Evolutionary conservation across 495 filamentous ascomycete genomes (phyloP).

Genomic region (Sphaerosporella brunnea): DNA sequence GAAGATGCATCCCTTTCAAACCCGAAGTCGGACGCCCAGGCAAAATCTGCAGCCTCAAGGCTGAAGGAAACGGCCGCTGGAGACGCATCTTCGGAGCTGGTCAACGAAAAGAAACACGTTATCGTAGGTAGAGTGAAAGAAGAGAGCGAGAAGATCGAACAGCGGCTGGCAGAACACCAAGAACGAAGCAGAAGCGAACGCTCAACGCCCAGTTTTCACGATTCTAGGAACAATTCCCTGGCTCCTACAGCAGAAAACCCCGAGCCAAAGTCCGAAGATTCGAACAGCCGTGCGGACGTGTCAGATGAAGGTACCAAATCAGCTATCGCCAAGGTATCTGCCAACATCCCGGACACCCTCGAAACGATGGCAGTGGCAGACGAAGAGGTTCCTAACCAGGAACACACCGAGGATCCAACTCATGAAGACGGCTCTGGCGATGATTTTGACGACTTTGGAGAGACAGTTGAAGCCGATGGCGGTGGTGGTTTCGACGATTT

Average conservation of each 20-base stretch:
- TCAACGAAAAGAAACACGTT: slow-evolving; percentile 23
- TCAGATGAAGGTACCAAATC: neutral
- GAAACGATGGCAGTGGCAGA: neutral
- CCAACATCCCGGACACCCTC: neutral
- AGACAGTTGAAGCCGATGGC: slow-evolving; percentile 46
- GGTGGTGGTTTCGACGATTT: slow-evolving; percentile 66
- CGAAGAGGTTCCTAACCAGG: slow-evolving; percentile 10
- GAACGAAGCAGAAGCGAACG: neutral
- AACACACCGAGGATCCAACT: slow-evolving; percentile 17
- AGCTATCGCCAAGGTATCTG: neutral
- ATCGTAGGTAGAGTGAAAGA: slow-evolving; percentile 18
- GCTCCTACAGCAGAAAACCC: neutral
- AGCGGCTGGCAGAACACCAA: slow-evolving; percentile 12
- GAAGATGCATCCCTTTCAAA: neutral
- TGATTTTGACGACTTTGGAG: slow-evolving; percentile 37
- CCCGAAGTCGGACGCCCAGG: neutral
- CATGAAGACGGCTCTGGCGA: slow-evolving; percentile 44
- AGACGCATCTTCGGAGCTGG: slow-evolving; percentile 39
- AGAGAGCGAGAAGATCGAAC: slow-evolving; percentile 20
- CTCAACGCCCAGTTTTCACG: too few relatives aligned
- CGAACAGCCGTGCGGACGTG: neutral
- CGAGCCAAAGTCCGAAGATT: neutral
- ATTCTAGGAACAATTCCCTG: too few relatives aligned
- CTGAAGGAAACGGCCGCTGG: neutral
- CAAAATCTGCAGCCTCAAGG: neutral